A percentile compares a stretch with the other conserved stretches of the same genome.
These are phyloP conservation scores for Lepidium aucheri DNA, from an alignment of 345 rosid genomes.

Conservation along the genomic window DNA sequence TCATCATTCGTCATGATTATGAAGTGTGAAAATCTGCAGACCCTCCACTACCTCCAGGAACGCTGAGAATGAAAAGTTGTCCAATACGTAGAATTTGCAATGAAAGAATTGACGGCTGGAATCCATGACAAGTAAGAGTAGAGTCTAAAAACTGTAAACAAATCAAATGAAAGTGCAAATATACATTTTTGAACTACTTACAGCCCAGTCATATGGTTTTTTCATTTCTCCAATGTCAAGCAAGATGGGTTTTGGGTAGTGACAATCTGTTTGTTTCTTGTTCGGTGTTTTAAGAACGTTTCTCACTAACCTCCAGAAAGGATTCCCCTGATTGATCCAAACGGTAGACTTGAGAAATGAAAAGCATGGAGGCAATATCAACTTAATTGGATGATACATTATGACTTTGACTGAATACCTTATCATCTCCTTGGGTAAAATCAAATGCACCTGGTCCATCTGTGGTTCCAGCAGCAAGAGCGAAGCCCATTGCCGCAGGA, in stretches of 20 bases:
- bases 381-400: conserved; percentile 3
- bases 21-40: conserved; percentile 10
- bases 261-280: conserved; percentile 69
- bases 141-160: background rate
- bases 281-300: conserved; percentile 61
- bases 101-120: conserved; percentile 95
- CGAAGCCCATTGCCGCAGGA: conserved; percentile 98
- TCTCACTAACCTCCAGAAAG: conserved; percentile 86
- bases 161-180: background rate
- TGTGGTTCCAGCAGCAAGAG: conserved; percentile 96
- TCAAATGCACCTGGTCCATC: conserved; percentile 99
- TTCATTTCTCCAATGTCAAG: conserved; percentile 98
- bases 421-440: conserved; percentile 91
- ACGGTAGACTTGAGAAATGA: conserved; percentile 4
- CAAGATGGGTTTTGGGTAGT: conserved; percentile 91
- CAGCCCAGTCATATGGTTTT: conserved; percentile 93
- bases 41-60: conserved; percentile 76
- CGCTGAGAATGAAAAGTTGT: conserved; percentile 82
- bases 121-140: conserved; percentile 11
- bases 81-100: conserved; percentile 84
- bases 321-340: conserved; percentile 63
- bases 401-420: conserved; percentile 34
- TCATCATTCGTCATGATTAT: background rate
- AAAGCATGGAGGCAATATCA: background rate
- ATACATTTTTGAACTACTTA: conserved; percentile 31